phyloP scores from a whole-genome alignment of 768 basidiomycete species.

The Suillus decipiens region DNA sequence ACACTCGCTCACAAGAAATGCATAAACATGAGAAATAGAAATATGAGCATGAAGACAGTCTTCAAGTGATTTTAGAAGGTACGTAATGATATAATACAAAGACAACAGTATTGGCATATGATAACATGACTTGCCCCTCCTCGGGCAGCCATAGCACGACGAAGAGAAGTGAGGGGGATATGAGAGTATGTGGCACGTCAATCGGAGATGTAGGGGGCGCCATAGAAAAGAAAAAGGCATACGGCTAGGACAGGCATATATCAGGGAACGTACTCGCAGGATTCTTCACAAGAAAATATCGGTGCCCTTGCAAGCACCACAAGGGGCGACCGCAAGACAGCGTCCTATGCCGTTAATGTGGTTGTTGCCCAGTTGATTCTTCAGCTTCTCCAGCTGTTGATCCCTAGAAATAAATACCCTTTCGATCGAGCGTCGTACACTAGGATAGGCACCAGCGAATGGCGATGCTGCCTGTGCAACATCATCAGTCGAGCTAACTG shows the following conservation, averaged over 20 bases:
- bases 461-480: conserved; percentile 16
- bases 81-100: conserved; percentile 29
- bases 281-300: conserved; percentile 31
- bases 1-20: conserved; percentile 7
- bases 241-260: conserved; percentile 17
- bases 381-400: conserved; percentile 66
- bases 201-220: conserved; percentile 7
- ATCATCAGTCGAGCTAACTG: conserved; percentile 15
- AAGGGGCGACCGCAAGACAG: conserved; percentile 29
- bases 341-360: conserved; percentile 16
- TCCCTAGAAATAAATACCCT: conserved; percentile 60
- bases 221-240: conserved; percentile 22
- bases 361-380: conserved; percentile 51
- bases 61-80: conserved; percentile 18
- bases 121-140: conserved; percentile 20
- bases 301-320: conserved; percentile 28
- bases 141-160: conserved; percentile 12
- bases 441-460: conserved; percentile 13
- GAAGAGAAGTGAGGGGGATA: conserved; percentile 13
- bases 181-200: conserved; percentile 24
- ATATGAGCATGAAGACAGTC: conserved; percentile 31
- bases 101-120: conserved; percentile 31
- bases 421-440: conserved; percentile 19
- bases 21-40: conserved; percentile 27
- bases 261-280: conserved; percentile 6